A percentile compares a stretch with the other conserved stretches of the same genome.
These are phyloP conservation scores for Globisporangium cylindrosporum DNA, from an alignment of 352 stramenopile genomes.

Conservation along the genomic window DNA sequence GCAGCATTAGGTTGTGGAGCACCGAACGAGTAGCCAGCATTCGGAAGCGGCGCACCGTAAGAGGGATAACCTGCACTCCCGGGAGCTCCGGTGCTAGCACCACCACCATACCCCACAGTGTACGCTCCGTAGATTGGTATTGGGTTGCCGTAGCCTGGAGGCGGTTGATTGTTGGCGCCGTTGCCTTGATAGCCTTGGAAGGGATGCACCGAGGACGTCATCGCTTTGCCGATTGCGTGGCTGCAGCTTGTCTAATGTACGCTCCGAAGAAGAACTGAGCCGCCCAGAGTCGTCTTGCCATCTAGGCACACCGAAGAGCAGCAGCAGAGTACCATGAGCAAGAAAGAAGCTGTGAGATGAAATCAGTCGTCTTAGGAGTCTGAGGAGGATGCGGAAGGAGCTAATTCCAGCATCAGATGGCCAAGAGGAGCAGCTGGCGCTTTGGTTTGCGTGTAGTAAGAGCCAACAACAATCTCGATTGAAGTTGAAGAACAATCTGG, in stretches of 20 bases:
- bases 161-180: not conserved
- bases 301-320: not conserved
- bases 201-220: slow-evolving; percentile 12
- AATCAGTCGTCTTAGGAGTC: not conserved
- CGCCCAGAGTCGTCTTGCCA: not conserved
- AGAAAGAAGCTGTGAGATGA: not conserved
- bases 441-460: not conserved
- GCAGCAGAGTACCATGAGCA: not conserved
- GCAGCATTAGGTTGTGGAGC: not conserved
- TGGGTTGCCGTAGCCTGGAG: not conserved
- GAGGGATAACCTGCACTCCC: not conserved
- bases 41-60: not conserved
- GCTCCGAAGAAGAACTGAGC: not conserved
- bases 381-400: not conserved
- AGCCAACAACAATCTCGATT: not conserved
- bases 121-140: not conserved
- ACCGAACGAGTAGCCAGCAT: not conserved
- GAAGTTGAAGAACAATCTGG: not conserved
- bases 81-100: not conserved
- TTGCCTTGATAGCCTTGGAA: slow-evolving; percentile 3
- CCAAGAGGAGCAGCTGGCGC: not conserved
- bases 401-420: not conserved
- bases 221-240: not conserved
- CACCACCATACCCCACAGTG: not conserved
- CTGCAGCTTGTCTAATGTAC: not conserved